Evolutionary conservation across 176 grass and related monocot species (phyloP), one percentile per base, ranked within the genome.

Genomic region (Stipa capillata): DNA sequence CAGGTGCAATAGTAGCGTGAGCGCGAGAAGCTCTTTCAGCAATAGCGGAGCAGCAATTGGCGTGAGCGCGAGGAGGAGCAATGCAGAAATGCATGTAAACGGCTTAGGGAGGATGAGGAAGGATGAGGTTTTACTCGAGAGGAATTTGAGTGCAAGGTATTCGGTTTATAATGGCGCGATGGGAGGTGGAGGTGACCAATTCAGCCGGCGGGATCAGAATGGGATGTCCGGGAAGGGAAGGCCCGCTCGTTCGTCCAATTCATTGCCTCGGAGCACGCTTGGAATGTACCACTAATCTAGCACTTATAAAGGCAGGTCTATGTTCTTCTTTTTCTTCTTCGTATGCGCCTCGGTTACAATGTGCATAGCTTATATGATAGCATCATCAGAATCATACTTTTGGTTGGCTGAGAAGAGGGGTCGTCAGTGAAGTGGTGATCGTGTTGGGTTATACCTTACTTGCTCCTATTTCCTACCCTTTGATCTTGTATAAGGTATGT

Each of bases 1-100:
- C 24, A 79, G 95, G 76, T 88, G 95, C 77, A 94, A 87, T 11
- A 98, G 95, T 23, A 90, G 83, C 54, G 63, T 92, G 4, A 94
- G 92, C 76, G 89, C 87, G 0, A 88, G 91, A 33, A 89, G 65
- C 70, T 97, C 91, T 3, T 91, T 89, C 43, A 61, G 84, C 10
- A 83, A 69, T 21, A 51, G 48, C 5, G 45, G 59, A 2, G 72
- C 41, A 5, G 83, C 63, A 7, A 73, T 81, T 15, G 86, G 81
- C 11, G 44, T 50, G 7, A 72, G 82, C 68, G 83, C 74, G 53
- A 94, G 89, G 69, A 94, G 91, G 76, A 94, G 78, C 62, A 86
- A 76, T 31, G 28, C 73, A 66, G 88, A 87, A 10, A 44, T 84
- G 49, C 82, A 89, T 37, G 33, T 17, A 36, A 87, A 87, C 74